phyloP scores from a whole-genome alignment of 768 basidiomycete genomes.

The Panaeolus papilionaceus region DNA sequence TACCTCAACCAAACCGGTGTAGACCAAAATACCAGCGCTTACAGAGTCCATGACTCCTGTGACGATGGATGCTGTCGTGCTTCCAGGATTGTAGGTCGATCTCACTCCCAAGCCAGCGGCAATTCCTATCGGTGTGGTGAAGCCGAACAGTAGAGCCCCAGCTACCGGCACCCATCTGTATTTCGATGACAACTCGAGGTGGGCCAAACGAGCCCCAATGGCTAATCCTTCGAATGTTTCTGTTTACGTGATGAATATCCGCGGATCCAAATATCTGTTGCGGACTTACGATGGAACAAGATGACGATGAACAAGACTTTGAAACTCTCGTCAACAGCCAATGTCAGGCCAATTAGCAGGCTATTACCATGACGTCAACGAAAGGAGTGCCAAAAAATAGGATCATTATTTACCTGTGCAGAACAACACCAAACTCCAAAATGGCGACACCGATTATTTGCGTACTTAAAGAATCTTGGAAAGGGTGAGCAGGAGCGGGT shows the following conservation, averaged over 20 bases:
- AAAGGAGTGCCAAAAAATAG: neutral
- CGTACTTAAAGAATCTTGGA: slow-evolving; percentile 55
- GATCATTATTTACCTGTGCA: slow-evolving; percentile 65
- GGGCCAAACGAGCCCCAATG: slow-evolving; percentile 88
- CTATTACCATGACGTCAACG: slow-evolving; percentile 41
- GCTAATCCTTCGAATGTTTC: slow-evolving; percentile 96
- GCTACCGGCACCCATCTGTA: slow-evolving; percentile 63
- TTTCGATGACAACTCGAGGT: slow-evolving; percentile 61
- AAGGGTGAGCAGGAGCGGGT: slow-evolving; percentile 24
- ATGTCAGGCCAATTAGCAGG: slow-evolving; percentile 86
- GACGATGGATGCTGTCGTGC: slow-evolving; percentile 78
- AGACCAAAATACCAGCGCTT: slow-evolving; percentile 88
- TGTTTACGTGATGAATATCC: slow-evolving; percentile 34
- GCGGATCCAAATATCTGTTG: neutral
- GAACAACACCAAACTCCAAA: slow-evolving; percentile 90
- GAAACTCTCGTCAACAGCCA: slow-evolving; percentile 87
- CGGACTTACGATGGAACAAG: slow-evolving; percentile 87
- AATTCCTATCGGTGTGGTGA: slow-evolving; percentile 89
- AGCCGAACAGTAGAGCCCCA: slow-evolving; percentile 70
- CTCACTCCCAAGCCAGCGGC: slow-evolving; percentile 83
- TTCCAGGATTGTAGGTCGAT: slow-evolving; percentile 81
- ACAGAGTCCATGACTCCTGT: slow-evolving; percentile 86
- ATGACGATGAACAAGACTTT: slow-evolving; percentile 89
- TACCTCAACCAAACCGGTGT: slow-evolving; percentile 88
- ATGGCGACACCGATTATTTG: slow-evolving; percentile 90